phyloP scores from a whole-genome alignment of 2,329 filamentous ascomycete species.

The Penicillium janthinellum region DNA sequence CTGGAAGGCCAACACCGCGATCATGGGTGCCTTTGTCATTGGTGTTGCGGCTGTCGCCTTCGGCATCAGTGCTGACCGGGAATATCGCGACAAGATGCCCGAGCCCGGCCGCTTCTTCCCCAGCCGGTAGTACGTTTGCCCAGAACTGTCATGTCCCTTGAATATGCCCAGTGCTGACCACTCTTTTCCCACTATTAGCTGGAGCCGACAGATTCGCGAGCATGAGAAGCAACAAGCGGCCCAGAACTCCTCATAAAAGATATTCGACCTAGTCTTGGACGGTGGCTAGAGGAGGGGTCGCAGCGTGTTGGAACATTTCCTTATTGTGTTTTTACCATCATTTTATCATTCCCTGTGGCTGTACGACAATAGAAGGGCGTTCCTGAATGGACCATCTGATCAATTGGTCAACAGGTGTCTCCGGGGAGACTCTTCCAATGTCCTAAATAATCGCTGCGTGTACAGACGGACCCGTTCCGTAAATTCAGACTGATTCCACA shows the following conservation, averaged over 20 bases:
- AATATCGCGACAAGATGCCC: conserved; percentile 73
- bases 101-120: conserved; percentile 77
- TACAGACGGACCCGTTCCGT: conserved; percentile 49
- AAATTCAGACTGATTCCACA: conserved; percentile 50
- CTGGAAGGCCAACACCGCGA: conserved; percentile 89
- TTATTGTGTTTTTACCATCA: conserved; percentile 30
- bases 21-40: conserved; percentile 69
- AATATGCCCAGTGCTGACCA: conserved; percentile 19
- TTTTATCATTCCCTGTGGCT: conserved; percentile 40
- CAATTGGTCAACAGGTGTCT: conserved; percentile 41
- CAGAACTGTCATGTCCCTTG: conserved; percentile 5
- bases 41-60: conserved; percentile 70
- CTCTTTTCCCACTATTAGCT: conserved; percentile 49
- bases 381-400: conserved; percentile 34
- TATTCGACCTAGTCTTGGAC: conserved; percentile 16
- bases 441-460: conserved; percentile 45
- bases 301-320: conserved; percentile 30
- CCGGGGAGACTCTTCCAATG: conserved; percentile 41
- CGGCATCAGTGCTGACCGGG: conserved; percentile 72
- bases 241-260: conserved; percentile 44
- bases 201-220: conserved; percentile 72
- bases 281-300: conserved; percentile 25
- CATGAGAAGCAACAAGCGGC: conserved; percentile 59
- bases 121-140: conserved; percentile 71
- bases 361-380: conserved; percentile 44